Base-by-base conservation (phyloP, 257 asterid genomes). In the Linaria vulgaris region DNA sequence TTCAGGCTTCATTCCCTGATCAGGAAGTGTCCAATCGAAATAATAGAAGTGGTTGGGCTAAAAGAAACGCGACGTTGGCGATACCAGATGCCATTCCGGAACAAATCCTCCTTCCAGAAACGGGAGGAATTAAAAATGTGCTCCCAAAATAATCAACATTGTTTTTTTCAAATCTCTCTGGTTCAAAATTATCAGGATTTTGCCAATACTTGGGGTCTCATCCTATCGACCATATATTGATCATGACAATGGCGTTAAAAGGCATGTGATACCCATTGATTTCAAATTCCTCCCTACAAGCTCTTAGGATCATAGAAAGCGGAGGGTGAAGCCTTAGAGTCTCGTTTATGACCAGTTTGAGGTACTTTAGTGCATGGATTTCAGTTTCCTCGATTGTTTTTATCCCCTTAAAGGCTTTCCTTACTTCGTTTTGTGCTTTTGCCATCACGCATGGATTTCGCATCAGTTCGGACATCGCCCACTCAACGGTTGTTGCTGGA, bases 101-200 rank as follows among this genome's bases (percentile, higher is more conserved):
- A 50, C 56, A 50, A 23, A 50, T 50, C 25, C 56, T 50, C 30
- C 56, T 50, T 20, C 56, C 56, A 25, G 19, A 50, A 50, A 50
- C 9, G 27, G 31, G 15, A 50, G 8, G 56, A 8, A 50, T 30
- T 50, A 12, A 19, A 50, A 50, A 25, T 50, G 30, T 9, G 30
- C n/a, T 12, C 56, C 25, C 30, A 50, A 23, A 6, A 19, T n/a
- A 50, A 15, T 25, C 56, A 19, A 50, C 21, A 12, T 30, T 1
- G 8, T 50, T 50, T 7, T 11, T 14, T 30, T 50, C 56, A 25
- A 50, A 50, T 21, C 56, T 23, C 25, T 50, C 56, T 8, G 56
- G 56, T 21, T 50, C 31, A 50, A 50, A 50, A 25, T n/a, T 50
- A 5, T 50, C 56, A 21, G 19, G 31, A 50, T 50, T 21, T 23